Evolutionary conservation across 306 rosid species (phyloP), one percentile per base, ranked within the genome.

Genomic region (Trichosanthes truncata): DNA sequence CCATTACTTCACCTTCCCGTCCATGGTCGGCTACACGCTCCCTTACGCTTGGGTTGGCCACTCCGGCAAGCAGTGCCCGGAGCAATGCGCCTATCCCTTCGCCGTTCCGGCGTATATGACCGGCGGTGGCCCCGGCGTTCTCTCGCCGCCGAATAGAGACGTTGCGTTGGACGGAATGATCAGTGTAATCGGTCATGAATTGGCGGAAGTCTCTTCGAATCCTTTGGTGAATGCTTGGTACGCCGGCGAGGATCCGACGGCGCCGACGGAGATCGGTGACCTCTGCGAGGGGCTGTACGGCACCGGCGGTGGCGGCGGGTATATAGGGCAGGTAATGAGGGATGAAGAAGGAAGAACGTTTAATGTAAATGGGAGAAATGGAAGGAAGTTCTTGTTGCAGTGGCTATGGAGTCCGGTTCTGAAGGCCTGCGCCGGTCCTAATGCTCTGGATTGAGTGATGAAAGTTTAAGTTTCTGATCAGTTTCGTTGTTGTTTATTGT

Each of bases 1-100:
- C 83, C 98, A 92, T 53, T 94, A 92, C 79, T 94, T 94, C 84
- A 94, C 98, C 0, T 94, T 94, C 83, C 97, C 98, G 0, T 94
- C 97, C 11, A 83, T 89, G 83, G 98, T 94, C 0, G 98, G 97
- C 1, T 80, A 89, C 87, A 94, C 97, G 0, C 91, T 94, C 4
- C 98, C 97, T 0, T 94, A 92, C 87, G 98, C 97, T 18, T 94
- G 98, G 98, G 81, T 94, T 1, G 98, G 98, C 3, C 91, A 94
- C 59, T 94, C 98, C 3, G 97, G 90, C 31, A 92, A 89, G 79
- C 98, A 94, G 46, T 94, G 98, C 81, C 92, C 97, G 0, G 97
- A 91, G 26, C 95, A 92, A 8, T 94, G 97, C 80, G 97, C 98
- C 1, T 94, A 94, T 79, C 98, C 98, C 0, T 94, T 94, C 45